phyloP scores from a whole-genome alignment of 1,284 basidiomycete genomes.

The Cryptococcus sp. region DNA sequence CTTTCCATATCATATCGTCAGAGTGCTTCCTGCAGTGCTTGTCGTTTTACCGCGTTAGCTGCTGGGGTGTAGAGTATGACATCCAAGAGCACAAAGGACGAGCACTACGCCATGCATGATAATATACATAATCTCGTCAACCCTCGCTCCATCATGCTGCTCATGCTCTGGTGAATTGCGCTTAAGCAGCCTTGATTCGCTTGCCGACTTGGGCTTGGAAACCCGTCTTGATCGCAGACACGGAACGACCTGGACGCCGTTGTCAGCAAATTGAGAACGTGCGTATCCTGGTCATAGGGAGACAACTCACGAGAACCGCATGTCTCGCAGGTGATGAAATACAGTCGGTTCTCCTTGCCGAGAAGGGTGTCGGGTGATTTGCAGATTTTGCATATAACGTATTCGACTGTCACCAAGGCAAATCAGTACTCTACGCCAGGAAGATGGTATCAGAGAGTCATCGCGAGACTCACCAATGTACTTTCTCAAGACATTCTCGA shows the following conservation, averaged over 20 bases:
- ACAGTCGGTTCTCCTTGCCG: slow-evolving; percentile 97
- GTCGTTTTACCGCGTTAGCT: neutral
- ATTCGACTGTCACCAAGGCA: slow-evolving; percentile 69
- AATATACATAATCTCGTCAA: neutral
- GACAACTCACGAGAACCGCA: slow-evolving; percentile 72
- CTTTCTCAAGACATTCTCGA: slow-evolving; percentile 93
- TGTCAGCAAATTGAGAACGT: neutral
- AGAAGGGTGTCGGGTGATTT: slow-evolving; percentile 97
- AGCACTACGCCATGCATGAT: slow-evolving; percentile 3
- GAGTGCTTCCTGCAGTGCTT: too few relatives aligned
- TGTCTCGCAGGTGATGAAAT: slow-evolving; percentile 97
- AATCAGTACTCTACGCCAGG: too few relatives aligned
- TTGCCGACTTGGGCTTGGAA: slow-evolving; percentile 95
- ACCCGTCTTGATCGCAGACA: slow-evolving; percentile 96
- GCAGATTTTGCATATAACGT: slow-evolving; percentile 99
- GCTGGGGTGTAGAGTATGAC: neutral
- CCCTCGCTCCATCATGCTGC: neutral
- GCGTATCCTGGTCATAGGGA: neutral
- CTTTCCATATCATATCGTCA: too few relatives aligned
- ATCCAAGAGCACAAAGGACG: neutral
- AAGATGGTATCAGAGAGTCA: neutral
- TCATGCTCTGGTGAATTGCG: neutral
- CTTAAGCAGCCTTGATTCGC: slow-evolving; percentile 44
- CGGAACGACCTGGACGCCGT: slow-evolving; percentile 65
- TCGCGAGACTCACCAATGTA: slow-evolving; percentile 76